phyloP scores from a whole-genome alignment of 2,329 filamentous ascomycete species.

The Pseudohalonectria lignicola region DNA sequence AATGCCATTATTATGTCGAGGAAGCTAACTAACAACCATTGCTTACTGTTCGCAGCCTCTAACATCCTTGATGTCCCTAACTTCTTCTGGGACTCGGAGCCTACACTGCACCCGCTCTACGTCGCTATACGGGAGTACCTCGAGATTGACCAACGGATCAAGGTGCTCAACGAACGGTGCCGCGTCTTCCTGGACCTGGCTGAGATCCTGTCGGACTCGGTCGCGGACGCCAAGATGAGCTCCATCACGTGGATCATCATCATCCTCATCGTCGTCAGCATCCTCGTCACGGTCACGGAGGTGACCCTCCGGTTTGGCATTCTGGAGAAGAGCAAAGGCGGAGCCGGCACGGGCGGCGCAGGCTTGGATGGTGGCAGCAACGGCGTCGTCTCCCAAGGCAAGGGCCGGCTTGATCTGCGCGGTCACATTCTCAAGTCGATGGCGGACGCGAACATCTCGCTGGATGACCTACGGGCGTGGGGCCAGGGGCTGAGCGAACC shows the following conservation, averaged over 20 bases:
- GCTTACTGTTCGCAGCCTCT: slow-evolving; percentile 49
- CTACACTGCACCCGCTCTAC: slow-evolving; percentile 89
- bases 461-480: slow-evolving; percentile 11
- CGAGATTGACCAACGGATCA: slow-evolving; percentile 91
- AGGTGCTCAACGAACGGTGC: slow-evolving; percentile 94
- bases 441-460: slow-evolving; percentile 5
- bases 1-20: too few species aligned
- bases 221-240: slow-evolving; percentile 92
- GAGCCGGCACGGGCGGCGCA: neutral
- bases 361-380: neutral
- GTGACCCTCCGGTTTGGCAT: slow-evolving; percentile 79
- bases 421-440: neutral
- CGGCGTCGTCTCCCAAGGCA: too few species aligned
- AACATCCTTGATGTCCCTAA: slow-evolving; percentile 95
- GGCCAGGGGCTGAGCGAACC: slow-evolving; percentile 7
- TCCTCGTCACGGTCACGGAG: slow-evolving; percentile 82
- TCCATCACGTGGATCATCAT: slow-evolving; percentile 98
- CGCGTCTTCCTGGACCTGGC: slow-evolving; percentile 93
- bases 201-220: slow-evolving; percentile 85
- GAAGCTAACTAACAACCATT: slow-evolving; percentile 11
- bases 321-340: slow-evolving; percentile 30
- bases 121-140: slow-evolving; percentile 92
- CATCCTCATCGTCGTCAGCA: slow-evolving; percentile 80
- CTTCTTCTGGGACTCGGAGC: slow-evolving; percentile 98
- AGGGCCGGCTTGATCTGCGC: slow-evolving; percentile 1